Evolutionary conservation across 495 filamentous ascomycete genomes (phyloP), one percentile per base, ranked within the genome.

Genomic region (Hyaloscypha variabilis): DNA sequence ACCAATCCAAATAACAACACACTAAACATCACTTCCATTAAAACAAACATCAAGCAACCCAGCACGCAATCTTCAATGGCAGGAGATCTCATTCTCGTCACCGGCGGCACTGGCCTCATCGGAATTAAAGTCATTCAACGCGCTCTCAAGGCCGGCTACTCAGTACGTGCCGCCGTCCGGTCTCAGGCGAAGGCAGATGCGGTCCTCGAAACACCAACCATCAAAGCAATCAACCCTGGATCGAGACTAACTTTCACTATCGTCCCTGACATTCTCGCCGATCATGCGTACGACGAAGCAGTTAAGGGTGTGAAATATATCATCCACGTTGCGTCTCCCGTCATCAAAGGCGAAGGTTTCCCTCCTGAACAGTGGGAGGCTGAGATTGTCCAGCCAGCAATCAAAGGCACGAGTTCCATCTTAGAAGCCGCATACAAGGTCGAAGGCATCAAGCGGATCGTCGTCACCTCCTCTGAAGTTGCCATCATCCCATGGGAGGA

Each of bases 271-370:
- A 77, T 85, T 51, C 62, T 77, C 1, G 71, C 68, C 1, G 65
- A 75, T 0, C 76, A 74, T 8, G 80, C 80, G 14, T 85, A 80
- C 67, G 76, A 82, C 59, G 60, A 76, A 24, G 81, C 79, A 11
- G 74, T 83, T 26, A 71, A 80, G 42, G 81, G 73, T 36, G 80
- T 78, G 0, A 78, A 75, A 26, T 79, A 79, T 63, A 74, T 85
- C 61, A 77, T 86, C 63, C 84, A 87, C 67, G 69, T 82, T 30
- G 83, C 85, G 1, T 82, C 82, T 49, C 83, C 84, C 1, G 78
- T 59, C 31, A 59, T 59, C 52, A 67, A 63, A 39, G 60, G 60
- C 25, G 54, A 67, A 46, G 60, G 31, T 1, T 54, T 62, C 17
- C 42, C 63, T 24, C n/a, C 66, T 21, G 54, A 67, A 6, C 69